Percentiles rank a stretch among this genome's conserved stretches.
Evolutionary conservation across 441 rosid genomes (phyloP).

Genomic region (Populus hybrid): DNA sequence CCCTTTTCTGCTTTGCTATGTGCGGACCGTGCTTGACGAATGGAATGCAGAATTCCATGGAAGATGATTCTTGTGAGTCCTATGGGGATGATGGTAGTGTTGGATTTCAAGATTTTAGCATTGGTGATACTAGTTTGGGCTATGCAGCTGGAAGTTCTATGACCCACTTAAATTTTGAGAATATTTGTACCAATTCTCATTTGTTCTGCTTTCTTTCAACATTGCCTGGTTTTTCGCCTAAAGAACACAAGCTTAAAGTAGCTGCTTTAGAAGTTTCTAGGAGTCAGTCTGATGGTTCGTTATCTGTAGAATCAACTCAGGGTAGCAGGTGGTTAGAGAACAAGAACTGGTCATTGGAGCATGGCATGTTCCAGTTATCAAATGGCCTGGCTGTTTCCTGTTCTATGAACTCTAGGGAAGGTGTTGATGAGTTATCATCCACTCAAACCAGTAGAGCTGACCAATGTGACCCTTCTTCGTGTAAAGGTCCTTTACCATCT

Average conservation of each 20-base stretch:
- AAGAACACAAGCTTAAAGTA: conserved; percentile 24
- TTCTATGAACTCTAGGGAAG: conserved; percentile 44
- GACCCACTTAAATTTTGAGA: conserved; percentile 27
- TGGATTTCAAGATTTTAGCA: conserved; percentile 28
- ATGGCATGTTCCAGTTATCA: conserved; percentile 39
- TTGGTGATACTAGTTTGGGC: conserved; percentile 32
- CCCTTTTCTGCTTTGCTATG: conserved; percentile 42
- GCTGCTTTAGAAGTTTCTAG: conserved; percentile 38
- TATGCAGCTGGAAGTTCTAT: conserved; percentile 28
- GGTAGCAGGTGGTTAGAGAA: conserved; percentile 31
- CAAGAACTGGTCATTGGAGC: conserved; percentile 46
- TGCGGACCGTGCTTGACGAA: conserved; percentile 40
- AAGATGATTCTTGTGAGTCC: conserved; percentile 39
- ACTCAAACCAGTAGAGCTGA: conserved; percentile 25
- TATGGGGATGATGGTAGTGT: conserved; percentile 33
- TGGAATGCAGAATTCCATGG: conserved; percentile 46
- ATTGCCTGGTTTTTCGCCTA: conserved; percentile 39
- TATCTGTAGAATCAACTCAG: conserved; percentile 32
- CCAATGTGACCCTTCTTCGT: conserved; percentile 40
- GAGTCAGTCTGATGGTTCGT: conserved; percentile 29
- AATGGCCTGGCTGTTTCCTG: conserved; percentile 59
- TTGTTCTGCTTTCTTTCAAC: conserved; percentile 74
- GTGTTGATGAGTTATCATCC: conserved; percentile 31
- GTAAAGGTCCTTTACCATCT: conserved; percentile 36
- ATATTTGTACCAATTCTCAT: conserved; percentile 48